Base-by-base conservation (phyloP, 139 green algal genomes). In the Chlamydomonas sphaeroides region DNA sequence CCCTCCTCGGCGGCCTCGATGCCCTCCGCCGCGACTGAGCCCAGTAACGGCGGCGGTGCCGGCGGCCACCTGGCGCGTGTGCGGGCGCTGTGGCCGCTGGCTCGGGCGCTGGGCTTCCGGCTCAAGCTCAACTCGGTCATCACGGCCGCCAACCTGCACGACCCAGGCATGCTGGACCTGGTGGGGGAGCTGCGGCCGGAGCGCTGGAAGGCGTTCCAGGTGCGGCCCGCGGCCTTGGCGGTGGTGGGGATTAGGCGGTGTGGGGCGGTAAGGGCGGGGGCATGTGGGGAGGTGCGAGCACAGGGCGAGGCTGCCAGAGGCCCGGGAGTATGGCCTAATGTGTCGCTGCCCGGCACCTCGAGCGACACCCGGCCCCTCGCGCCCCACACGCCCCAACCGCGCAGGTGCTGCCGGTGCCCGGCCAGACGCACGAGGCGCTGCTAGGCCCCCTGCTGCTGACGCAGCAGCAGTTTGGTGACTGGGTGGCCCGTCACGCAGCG, bases 101-200 rank as follows among this genome's bases (percentile, higher is more conserved):
- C 79, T n/a, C 68, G 45, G 59, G 35, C 33, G 14, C 79, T 85
- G 68, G 79, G 79, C 18, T 85, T 74, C 68, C n/a, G 59, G 25
- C 67, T 87, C n/a, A 87, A 87, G 72, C 82, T 87, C 14, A 87
- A 87, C 61, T 83, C 72, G 28, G 82, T 87, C 20, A 65, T 87
- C 7, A 49, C 30, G 17, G 36, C 48, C 5, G 32, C 49, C 45
- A 79, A 83, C 71, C 30, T 83, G 82, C 62, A 65, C 36, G 82
- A 87, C 59, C 25, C 10, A 5, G 65, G 73, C 65, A 83, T 87
- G 82, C 57, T 35, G 25, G 35, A 42, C 14, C 62, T 83, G 71
- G 73, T 78, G 32, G 14, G 65, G 30, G 14, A 18, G 56, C 80
- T 86, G 39, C n/a, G 72, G 28, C 82, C 82, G 15, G 72, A 87